Conservation (phyloP, 2,329 filamentous ascomycete species). For the Phialocephala subalpina region DNA sequence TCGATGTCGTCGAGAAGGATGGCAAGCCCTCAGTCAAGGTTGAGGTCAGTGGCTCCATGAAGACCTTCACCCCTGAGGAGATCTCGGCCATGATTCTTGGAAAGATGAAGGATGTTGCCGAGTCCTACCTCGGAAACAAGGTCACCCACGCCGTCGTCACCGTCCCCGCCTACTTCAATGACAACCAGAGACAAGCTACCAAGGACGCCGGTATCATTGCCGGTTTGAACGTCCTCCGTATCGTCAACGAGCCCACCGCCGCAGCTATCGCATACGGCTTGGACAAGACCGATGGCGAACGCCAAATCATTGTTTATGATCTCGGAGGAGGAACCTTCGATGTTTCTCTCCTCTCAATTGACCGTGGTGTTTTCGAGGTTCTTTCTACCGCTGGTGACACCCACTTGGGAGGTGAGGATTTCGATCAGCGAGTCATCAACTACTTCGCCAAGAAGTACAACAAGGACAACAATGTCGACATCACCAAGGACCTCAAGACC, state of each 20-base stretch:
- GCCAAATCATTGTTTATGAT: constrained; percentile 93
- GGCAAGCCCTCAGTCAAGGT: constrained; percentile 89
- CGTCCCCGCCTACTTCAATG: constrained; percentile 97
- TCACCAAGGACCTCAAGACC: constrained; percentile 94
- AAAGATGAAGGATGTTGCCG: constrained; percentile 87
- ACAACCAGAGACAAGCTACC: constrained; percentile 95
- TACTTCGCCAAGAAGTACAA: constrained; percentile 98
- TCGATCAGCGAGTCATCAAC: constrained; percentile 97
- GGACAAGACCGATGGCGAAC: constrained; percentile 84
- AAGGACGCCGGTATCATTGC: constrained; percentile 94
- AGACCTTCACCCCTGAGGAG: constrained; percentile 82
- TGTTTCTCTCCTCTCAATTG: constrained; percentile 91
- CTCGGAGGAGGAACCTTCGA: constrained; percentile 94
- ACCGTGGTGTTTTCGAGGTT: constrained; percentile 93
- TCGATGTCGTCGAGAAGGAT: constrained; percentile 89
- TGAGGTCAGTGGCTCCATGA: constrained; percentile 68
- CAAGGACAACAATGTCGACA: constrained; percentile 94
- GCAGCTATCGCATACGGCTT: constrained; percentile 95
- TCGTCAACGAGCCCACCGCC: constrained; percentile 96
- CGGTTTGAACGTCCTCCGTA: constrained; percentile 92
- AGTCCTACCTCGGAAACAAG: constrained; percentile 82
- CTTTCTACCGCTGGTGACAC: constrained; percentile 95
- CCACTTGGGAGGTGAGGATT: constrained; percentile 97
- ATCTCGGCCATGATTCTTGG: constrained; percentile 82
- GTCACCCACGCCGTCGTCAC: constrained; percentile 91